phyloP scores from a whole-genome alignment of 2,329 filamentous ascomycete species.

The Fusarium marasasianum region DNA sequence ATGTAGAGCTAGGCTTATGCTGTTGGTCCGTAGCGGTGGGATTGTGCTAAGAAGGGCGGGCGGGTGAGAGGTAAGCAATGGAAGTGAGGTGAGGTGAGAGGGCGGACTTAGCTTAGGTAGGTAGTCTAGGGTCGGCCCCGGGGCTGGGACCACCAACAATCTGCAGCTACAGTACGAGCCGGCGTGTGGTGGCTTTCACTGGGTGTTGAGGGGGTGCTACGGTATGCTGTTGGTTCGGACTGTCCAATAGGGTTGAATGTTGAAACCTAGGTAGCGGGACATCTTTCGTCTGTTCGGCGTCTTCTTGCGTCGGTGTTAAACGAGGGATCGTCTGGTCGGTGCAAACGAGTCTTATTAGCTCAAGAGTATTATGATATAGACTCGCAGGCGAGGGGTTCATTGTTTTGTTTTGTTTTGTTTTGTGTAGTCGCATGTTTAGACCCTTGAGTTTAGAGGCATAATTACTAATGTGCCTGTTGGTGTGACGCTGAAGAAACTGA shows the following conservation, averaged over 20 bases:
- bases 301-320: conserved; percentile 30
- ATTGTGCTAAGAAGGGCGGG: conserved; percentile 11
- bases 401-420: background rate
- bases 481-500: background rate
- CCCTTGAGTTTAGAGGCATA: background rate
- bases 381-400: background rate
- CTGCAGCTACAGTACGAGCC: conserved; percentile 26
- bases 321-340: conserved; percentile 18
- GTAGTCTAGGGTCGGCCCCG: conserved; percentile 34
- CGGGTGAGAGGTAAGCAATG: background rate
- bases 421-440: background rate
- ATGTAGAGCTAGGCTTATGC: conserved; percentile 18
- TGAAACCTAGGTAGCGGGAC: conserved; percentile 28
- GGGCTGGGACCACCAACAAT: conserved; percentile 32
- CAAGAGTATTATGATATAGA: conserved; percentile 11
- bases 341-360: conserved; percentile 17
- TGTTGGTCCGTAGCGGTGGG: conserved; percentile 38
- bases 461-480: background rate
- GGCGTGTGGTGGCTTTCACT: background rate
- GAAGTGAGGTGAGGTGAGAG: conserved; percentile 17
- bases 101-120: conserved; percentile 4
- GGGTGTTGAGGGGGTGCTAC: conserved; percentile 13
- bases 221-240: conserved; percentile 29
- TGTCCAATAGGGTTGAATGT: conserved; percentile 9
- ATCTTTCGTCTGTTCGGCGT: conserved; percentile 19